A percentile compares a stretch with the other conserved stretches of the same genome.
Conservation (phyloP, 116 monocot species). For the Zostera marina region DNA sequence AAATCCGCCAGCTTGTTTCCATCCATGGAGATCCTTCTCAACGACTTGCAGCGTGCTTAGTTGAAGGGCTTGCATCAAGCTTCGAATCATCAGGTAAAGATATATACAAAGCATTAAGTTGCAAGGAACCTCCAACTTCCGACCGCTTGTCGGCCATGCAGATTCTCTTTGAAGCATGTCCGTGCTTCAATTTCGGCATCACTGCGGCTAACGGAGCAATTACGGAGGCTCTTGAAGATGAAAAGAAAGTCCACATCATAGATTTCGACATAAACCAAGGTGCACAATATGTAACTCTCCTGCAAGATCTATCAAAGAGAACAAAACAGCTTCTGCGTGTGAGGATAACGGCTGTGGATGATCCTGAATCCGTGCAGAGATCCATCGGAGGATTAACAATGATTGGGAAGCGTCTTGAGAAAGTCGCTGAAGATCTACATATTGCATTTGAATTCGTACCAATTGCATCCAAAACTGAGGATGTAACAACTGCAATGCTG, state of each 20-base stretch:
- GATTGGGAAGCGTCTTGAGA: constrained; percentile 65
- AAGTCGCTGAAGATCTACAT: constrained; percentile 42
- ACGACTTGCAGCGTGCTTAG: constrained; percentile 82
- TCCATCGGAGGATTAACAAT: constrained; percentile 67
- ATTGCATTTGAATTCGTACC: constrained; percentile 70
- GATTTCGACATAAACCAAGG: constrained; percentile 98
- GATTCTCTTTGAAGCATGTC: constrained; percentile 88
- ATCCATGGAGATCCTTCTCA: constrained; percentile 89
- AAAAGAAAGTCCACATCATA: constrained; percentile 69
- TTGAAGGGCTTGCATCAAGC: constrained; percentile 82
- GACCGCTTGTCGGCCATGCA: constrained; percentile 90
- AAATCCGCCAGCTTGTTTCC: constrained; percentile 72
- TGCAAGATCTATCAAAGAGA: constrained; percentile 36
- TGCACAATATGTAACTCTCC: constrained; percentile 75
- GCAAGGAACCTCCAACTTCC: constrained; percentile 69
- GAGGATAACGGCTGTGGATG: constrained; percentile 92
- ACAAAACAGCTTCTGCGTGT: constrained; percentile 19
- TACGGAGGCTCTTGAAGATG: constrained; percentile 54
- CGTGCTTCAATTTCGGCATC: constrained; percentile 92
- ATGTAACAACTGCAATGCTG: constrained; percentile 65
- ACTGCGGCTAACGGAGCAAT: constrained; percentile 94
- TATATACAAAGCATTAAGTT: constrained; percentile 70
- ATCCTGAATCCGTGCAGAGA: constrained; percentile 84
- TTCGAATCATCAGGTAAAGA: constrained; percentile 65
- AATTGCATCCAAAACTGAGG: constrained; percentile 40